Base-by-base conservation (phyloP, 257 asterid genomes). In the Datura wrightii region DNA sequence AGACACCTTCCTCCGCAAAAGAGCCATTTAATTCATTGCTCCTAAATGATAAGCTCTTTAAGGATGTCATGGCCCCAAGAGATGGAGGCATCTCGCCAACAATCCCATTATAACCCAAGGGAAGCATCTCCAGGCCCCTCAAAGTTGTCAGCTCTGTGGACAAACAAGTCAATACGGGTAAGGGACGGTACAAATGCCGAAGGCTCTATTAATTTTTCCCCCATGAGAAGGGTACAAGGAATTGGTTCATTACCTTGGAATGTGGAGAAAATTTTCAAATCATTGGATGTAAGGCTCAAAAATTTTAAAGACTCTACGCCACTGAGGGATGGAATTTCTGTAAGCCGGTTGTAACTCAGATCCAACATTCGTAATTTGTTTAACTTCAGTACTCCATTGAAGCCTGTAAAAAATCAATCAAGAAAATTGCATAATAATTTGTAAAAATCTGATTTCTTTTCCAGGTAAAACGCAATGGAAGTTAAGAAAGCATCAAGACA, bases 271-370 rank as follows among this genome's bases (percentile, higher is more conserved):
- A 48, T 72, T 11, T 19, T 55, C 10, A 84, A n/a, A 5, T 2
- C 0, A 67, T 87, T 84, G 3, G 0, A 2, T 0, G 10, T 10
- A n/a, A 87, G 31, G 39, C 19, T 71, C 4, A 87, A 52, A 66
- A 62, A 74, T 42, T 56, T 84, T 31, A 85, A 59, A 4, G 84
- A 87, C 10, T 24, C 37, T 31, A 60, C 15, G 59, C 54, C 52
- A 34, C 54, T 66, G 24, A 87, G 52, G 4, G 83, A 31, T 76
- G 87, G 87, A 76, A 84, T 84, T 80, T 76, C 60, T 10, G 82
- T 39, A 0, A 87, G 58, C 16, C 6, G 0, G 14, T 54, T 31
- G 1, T 3, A 11, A 53, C 58, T 53, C 58, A 53, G 58, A 53
- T 53, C 58, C 58, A 53, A 53, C 5, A 53, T 53, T 53, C 2